Evolutionary conservation across 768 basidiomycete species (phyloP).

Genomic region (Leccinum obscurum): DNA sequence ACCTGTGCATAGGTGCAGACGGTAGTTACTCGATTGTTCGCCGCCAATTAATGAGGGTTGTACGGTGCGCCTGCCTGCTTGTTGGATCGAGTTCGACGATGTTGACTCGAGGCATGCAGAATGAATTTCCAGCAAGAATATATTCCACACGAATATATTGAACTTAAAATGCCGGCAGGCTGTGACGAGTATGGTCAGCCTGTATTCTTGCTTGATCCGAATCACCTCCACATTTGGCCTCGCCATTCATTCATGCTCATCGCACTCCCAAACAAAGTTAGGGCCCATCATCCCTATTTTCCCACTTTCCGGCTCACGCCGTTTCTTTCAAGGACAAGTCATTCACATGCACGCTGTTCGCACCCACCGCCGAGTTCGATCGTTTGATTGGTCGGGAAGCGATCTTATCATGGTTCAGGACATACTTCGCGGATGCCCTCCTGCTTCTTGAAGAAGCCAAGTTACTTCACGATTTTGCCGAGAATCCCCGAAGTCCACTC

Average conservation of each 20-base stretch:
- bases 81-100: constrained; percentile 7
- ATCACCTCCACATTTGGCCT: constrained; percentile 99
- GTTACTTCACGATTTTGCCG: constrained; percentile 73
- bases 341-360: constrained; percentile 96
- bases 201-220: constrained; percentile 84
- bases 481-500: constrained; percentile 85
- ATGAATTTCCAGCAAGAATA: constrained; percentile 96
- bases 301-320: constrained; percentile 25
- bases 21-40: constrained; percentile 92
- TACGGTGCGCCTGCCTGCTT: constrained; percentile 58
- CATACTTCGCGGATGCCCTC: constrained; percentile 88
- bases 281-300: constrained; percentile 25
- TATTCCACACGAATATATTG: constrained; percentile 94
- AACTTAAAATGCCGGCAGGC: constrained; percentile 92
- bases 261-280: constrained; percentile 94
- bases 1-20: constrained; percentile 89
- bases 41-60: constrained; percentile 92
- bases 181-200: constrained; percentile 57
- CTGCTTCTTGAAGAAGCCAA: constrained; percentile 78
- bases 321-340: constrained; percentile 74
- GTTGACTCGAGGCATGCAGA: constrained; percentile 45
- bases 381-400: constrained; percentile 57
- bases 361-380: constrained; percentile 76
- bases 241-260: constrained; percentile 99
- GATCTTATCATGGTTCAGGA: constrained; percentile 73